Evolutionary conservation across 2,329 filamentous ascomycete genomes (phyloP).

Genomic region (Aspergillus ochraceoroseus): DNA sequence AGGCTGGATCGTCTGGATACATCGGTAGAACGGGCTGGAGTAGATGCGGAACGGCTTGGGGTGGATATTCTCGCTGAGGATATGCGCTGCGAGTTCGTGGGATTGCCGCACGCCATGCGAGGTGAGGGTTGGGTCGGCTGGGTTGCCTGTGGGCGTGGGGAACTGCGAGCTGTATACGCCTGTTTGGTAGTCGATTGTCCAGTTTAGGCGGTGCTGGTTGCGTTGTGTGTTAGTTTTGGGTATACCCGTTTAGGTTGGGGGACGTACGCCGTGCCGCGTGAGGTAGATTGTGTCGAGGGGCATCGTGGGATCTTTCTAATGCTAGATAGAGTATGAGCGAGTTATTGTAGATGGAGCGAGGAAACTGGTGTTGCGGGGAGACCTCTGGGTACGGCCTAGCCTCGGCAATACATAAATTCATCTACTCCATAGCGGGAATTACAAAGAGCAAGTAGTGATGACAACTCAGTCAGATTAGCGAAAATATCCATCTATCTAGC

Average conservation of each 20-base stretch:
- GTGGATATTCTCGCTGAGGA: slow-evolving; percentile 30
- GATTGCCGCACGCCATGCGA: slow-evolving; percentile 82
- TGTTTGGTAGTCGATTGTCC: slow-evolving; percentile 75
- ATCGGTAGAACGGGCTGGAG: slow-evolving; percentile 80
- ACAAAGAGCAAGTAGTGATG: background rate
- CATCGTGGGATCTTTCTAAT: slow-evolving; percentile 42
- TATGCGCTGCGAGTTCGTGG: slow-evolving; percentile 60
- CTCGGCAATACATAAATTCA: too few relatives aligned
- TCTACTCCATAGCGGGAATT: too few relatives aligned
- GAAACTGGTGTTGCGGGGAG: slow-evolving; percentile 18
- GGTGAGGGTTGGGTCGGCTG: slow-evolving; percentile 81
- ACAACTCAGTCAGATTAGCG: slow-evolving; percentile 10
- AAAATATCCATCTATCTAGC: slow-evolving; percentile 27
- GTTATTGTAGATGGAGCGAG: too few relatives aligned
- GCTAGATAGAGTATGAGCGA: too few relatives aligned
- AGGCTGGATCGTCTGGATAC: slow-evolving; percentile 77
- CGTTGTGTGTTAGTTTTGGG: background rate
- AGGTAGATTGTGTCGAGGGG: slow-evolving; percentile 68
- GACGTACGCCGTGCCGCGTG: slow-evolving; percentile 67
- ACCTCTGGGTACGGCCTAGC: too few relatives aligned
- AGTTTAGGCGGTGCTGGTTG: slow-evolving; percentile 77
- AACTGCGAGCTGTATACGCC: slow-evolving; percentile 71
- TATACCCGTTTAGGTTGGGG: background rate
- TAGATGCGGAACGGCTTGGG: slow-evolving; percentile 58
- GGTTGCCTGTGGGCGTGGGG: slow-evolving; percentile 77